phyloP scores from a whole-genome alignment of 441 rosid species.

The Bocquillonia castaneifolia region DNA sequence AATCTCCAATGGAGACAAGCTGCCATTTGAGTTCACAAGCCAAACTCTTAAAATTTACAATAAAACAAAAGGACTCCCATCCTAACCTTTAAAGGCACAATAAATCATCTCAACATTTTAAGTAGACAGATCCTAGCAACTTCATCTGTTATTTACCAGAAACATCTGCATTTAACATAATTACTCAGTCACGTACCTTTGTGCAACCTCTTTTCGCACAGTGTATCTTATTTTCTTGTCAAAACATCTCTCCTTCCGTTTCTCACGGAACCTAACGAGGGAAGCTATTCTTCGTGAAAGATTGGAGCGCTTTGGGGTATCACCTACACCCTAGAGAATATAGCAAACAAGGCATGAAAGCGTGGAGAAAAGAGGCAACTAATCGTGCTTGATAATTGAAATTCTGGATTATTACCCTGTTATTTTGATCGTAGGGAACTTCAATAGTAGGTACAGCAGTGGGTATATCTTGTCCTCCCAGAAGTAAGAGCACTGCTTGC shows the following conservation, averaged over 20 bases:
- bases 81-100: not conserved
- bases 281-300: conserved; percentile 67
- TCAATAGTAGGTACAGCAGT: conserved; percentile 50
- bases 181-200: conserved; percentile 36
- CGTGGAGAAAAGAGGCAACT: conserved; percentile 8
- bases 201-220: conserved; percentile 71
- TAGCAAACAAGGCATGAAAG: conserved; percentile 18
- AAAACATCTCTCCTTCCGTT: conserved; percentile 73
- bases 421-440: conserved; percentile 41
- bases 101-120: not conserved
- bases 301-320: conserved; percentile 49
- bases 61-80: not conserved
- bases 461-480: conserved; percentile 53
- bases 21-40: not conserved
- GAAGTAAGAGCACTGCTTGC: conserved; percentile 66
- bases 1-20: not conserved
- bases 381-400: conserved; percentile 9
- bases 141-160: not conserved
- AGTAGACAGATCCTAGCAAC: not conserved
- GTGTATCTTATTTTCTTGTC: conserved; percentile 80
- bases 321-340: conserved; percentile 40
- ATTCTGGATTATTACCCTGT: conserved; percentile 43
- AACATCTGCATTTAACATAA: not conserved
- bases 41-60: not conserved
- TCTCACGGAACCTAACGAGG: conserved; percentile 70